Evolutionary conservation across 192 early-diverging fungal genomes (phyloP).

Genomic region (Lunasporangiospora selenospora): DNA sequence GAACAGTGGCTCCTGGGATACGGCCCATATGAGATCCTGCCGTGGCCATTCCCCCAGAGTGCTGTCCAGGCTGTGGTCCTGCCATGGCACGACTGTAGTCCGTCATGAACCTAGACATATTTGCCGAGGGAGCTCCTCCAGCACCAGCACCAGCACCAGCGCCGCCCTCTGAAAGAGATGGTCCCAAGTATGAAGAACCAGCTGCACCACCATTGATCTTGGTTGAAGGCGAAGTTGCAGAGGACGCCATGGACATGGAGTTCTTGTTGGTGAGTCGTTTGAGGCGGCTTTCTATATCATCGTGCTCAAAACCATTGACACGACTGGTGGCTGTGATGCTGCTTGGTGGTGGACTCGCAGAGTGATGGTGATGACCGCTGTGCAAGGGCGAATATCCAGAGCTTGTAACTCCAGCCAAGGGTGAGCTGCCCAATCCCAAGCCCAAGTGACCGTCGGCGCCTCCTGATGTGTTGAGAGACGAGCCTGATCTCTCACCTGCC

Average conservation of each 20-base stretch:
- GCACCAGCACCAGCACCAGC: background rate
- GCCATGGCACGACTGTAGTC: no score
- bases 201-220: conserved; percentile 17
- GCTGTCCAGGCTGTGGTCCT: no score
- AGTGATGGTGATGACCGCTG: conserved; percentile 46
- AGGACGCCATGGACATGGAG: no score
- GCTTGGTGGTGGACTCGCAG: conserved; percentile 39
- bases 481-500: conserved; percentile 57
- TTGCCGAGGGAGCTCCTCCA: background rate
- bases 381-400: conserved; percentile 43
- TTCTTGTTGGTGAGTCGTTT: conserved; percentile 25
- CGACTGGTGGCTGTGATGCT: conserved; percentile 1
- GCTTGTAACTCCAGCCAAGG: conserved; percentile 60
- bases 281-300: conserved; percentile 27
- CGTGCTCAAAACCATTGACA: conserved; percentile 24
- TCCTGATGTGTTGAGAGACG: conserved; percentile 24
- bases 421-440: conserved; percentile 45
- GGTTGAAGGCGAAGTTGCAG: no score
- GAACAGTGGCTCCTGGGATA: background rate
- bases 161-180: conserved; percentile 12
- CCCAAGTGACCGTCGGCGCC: conserved; percentile 20
- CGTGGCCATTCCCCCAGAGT: background rate
- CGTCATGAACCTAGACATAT: no score
- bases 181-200: conserved; percentile 17
- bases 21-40: background rate